Evolutionary conservation across 768 basidiomycete species (phyloP), one percentile per base, ranked within the genome.

Genomic region (Lactarius sanguifluus): DNA sequence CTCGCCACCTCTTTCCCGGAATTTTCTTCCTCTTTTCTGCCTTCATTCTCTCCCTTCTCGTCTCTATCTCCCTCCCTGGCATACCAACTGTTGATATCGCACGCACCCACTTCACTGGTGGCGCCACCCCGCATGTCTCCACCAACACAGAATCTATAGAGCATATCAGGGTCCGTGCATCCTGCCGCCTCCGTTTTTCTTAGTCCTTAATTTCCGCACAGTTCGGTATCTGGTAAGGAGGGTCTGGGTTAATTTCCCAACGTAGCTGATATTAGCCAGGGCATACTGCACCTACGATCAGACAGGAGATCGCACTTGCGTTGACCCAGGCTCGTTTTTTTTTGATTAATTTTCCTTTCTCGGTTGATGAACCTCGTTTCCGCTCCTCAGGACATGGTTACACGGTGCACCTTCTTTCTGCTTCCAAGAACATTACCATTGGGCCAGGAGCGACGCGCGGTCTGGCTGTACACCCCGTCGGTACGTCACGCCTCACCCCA

Each of bases 381-480:
- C 50, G 23, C 41, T 43, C 16, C 20, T 20, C 71, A 85, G 85
- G 83, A 20, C 80, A 84, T 71, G 89, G 82, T 3, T 92, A 92
- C 73, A 75, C 77, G 54, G 71, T 87, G 68, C 69, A 73, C 25
- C 79, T 80, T 70, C 40, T 77, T 25, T 73, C 72, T n/a, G 77
- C 78, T 50, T 69, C 77, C 5, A 75, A 75, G 55, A 79, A 69
- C 47, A 76, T 81, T 23, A 76, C 75, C 58, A 81, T 90, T 64
- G 80, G 75, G 3, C 71, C 84, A 0, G 81, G 85, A 1, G 90
- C 89, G 86, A 93, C 91, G 8, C 83, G 84, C 45, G 91, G 89
- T 5, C 82, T 92, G 8, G 89, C 85, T 2, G 79, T 91, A 32
- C 89, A 91, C 69, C 90, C 91, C 18, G 84, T 91, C 61, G 90